phyloP scores from a whole-genome alignment of 169 alveolate genomes.

The Eimeria brunetti region DNA sequence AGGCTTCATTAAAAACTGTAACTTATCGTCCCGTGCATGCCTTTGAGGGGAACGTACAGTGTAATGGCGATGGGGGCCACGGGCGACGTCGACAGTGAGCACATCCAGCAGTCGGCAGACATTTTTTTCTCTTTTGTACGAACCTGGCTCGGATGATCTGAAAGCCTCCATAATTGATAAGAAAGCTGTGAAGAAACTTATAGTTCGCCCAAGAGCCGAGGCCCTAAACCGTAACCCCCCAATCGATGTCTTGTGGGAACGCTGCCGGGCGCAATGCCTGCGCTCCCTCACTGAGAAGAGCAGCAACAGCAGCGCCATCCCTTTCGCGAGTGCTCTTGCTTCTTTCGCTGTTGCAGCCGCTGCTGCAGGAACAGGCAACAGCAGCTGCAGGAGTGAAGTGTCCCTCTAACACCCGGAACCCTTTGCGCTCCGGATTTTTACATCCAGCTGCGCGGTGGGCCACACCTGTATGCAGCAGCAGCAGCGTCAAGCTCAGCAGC shows the following conservation, averaged over 20 bases:
- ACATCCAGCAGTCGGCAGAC: no score
- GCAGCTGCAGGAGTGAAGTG: conserved; percentile 1
- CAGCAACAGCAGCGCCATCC: neutral
- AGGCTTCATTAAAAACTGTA: neutral
- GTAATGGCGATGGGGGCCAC: neutral
- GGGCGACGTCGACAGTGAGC: neutral
- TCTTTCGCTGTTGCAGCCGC: conserved; percentile 1
- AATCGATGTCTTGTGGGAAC: neutral
- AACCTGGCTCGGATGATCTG: neutral
- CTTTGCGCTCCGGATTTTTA: neutral
- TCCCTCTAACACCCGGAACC: neutral
- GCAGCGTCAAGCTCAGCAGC: neutral
- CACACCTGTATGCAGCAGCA: neutral
- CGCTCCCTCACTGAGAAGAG: neutral
- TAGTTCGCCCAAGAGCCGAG: neutral
- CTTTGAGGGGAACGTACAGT: neutral
- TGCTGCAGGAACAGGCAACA: neutral
- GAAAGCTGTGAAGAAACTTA: neutral
- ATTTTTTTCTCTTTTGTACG: neutral
- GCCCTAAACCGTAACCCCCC: neutral
- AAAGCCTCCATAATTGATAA: neutral
- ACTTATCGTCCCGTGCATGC: neutral
- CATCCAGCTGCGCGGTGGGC: conserved; percentile 6
- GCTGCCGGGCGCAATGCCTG: neutral
- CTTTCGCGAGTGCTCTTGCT: neutral